These are phyloP conservation scores for Botrytis squamosa DNA, from an alignment of 2,329 filamentous ascomycete species.

Conservation along the genomic window DNA sequence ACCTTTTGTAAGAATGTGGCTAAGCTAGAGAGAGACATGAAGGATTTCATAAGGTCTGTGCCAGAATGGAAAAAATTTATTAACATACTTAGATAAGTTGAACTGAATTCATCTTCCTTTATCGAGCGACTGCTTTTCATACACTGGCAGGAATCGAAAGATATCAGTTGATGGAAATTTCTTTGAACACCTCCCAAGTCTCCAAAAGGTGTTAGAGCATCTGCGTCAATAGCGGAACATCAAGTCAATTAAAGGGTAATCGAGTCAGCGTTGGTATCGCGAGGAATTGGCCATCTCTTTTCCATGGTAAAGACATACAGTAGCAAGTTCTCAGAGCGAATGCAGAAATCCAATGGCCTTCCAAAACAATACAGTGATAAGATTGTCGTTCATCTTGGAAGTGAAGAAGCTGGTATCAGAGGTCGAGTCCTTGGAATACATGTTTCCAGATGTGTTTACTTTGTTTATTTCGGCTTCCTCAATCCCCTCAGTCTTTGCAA, in stretches of 20 bases:
- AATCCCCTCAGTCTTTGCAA: background rate
- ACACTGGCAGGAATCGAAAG: background rate
- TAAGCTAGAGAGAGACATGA: background rate
- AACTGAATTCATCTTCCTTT: background rate
- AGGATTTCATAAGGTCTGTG: background rate
- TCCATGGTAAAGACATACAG: background rate
- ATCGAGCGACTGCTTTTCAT: background rate
- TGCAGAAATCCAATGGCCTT: background rate
- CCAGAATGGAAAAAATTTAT: background rate
- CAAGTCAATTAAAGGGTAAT: background rate
- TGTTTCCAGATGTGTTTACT: background rate
- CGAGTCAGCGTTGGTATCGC: background rate
- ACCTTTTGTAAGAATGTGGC: background rate
- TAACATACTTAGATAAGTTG: background rate
- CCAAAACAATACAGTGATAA: background rate
- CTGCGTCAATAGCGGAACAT: background rate
- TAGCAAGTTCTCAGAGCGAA: background rate
- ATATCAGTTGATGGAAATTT: no score
- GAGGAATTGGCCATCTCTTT: background rate
- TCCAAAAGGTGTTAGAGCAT: background rate
- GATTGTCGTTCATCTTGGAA: no score
- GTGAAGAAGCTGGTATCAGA: background rate
- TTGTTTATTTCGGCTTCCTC: background rate
- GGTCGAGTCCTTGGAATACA: background rate
- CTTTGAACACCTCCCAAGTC: background rate